Conservation (phyloP, 768 basidiomycete species). For the Pulveroboletus sp. region DNA sequence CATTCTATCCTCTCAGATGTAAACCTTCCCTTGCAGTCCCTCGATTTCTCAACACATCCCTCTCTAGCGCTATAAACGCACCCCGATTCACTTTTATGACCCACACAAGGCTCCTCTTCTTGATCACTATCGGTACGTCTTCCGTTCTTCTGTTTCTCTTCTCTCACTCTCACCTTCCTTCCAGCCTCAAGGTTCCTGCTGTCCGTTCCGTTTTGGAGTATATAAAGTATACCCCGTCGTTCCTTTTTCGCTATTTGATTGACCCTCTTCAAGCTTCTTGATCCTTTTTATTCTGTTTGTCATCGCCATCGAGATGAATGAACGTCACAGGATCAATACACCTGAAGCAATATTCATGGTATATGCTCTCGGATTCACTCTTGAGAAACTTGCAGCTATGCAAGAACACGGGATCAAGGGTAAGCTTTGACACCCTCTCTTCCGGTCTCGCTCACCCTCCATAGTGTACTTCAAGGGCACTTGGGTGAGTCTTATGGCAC, state of each 20-base stretch:
- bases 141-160: not conserved
- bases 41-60: not conserved
- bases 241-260: not conserved
- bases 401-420: slow-evolving; percentile 94
- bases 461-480: slow-evolving; percentile 83
- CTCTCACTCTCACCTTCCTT: not conserved
- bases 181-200: slow-evolving; percentile 87
- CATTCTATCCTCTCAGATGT: slow-evolving; percentile 92
- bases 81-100: slow-evolving; percentile 91
- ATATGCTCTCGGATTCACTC: slow-evolving; percentile 76
- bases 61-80: slow-evolving; percentile 87
- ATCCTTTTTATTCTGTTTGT: slow-evolving; percentile 78
- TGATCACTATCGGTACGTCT: slow-evolving; percentile 84
- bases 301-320: slow-evolving; percentile 72
- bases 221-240: slow-evolving; percentile 52
- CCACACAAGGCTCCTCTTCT: slow-evolving; percentile 91
- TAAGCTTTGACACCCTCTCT: slow-evolving; percentile 22
- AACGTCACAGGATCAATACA: slow-evolving; percentile 57
- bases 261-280: slow-evolving; percentile 52
- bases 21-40: slow-evolving; percentile 16
- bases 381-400: slow-evolving; percentile 93
- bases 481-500: slow-evolving; percentile 50
- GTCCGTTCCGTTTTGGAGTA: slow-evolving; percentile 91
- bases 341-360: slow-evolving; percentile 77
- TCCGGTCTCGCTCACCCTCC: slow-evolving; percentile 5